Evolutionary conservation across 108 stramenopile species (phyloP).

Genomic region (Skeletonema tropicum): DNA sequence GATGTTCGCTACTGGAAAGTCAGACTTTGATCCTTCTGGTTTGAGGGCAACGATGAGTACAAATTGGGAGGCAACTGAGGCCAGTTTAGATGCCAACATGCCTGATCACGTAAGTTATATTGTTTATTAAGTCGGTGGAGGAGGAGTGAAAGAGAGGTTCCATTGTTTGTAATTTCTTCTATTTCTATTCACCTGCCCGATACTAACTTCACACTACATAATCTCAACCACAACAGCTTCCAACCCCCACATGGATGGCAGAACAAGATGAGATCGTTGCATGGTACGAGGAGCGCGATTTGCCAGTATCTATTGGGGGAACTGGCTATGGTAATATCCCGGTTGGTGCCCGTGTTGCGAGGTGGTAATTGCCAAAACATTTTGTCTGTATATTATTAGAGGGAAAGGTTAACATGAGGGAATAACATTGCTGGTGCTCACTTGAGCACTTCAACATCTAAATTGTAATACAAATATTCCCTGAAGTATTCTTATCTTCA

Average conservation of each 20-base stretch:
- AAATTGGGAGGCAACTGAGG: conserved; percentile 64
- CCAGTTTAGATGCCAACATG: conserved; percentile 79
- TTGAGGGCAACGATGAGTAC: conserved; percentile 86
- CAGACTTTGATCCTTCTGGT: conserved; percentile 79
- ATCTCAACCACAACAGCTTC: conserved; percentile 50
- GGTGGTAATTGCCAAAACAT: conserved; percentile 58
- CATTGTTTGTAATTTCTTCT: neutral
- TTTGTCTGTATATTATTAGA: neutral
- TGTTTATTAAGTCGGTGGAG: neutral
- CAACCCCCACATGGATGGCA: conserved; percentile 64
- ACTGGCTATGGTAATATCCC: conserved; percentile 63
- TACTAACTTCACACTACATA: neutral
- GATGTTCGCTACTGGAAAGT: conserved; percentile 82
- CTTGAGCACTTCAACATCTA: neutral
- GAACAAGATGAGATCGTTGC: conserved; percentile 66
- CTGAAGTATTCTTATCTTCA: no score
- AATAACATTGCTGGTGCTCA: neutral
- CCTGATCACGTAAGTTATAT: conserved; percentile 73
- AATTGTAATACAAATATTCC: neutral
- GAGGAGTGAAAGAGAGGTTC: neutral
- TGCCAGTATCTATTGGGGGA: conserved; percentile 80
- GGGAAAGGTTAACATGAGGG: neutral
- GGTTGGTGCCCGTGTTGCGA: conserved; percentile 64
- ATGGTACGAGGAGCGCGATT: conserved; percentile 84
- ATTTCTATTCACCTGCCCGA: neutral